Conservation (phyloP, 371 early-diverging fungal species). For the Syncephalis fuscata region DNA sequence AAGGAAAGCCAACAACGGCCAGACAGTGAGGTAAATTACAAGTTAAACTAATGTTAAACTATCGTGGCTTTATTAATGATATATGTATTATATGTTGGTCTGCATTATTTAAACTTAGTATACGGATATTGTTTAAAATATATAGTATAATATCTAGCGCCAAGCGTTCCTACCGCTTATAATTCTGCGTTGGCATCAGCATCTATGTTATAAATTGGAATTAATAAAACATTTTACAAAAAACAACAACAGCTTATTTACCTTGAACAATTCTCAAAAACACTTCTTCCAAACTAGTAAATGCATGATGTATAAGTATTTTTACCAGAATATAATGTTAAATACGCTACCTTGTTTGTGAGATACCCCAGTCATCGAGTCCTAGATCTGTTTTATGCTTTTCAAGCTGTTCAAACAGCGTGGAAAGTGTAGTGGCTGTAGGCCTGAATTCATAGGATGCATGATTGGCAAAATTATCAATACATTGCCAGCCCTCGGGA, state of each 20-base stretch:
- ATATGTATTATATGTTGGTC: no score
- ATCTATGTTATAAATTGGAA: slow-evolving; percentile 3
- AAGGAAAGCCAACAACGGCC: no score
- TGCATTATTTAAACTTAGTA: no score
- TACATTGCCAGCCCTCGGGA: slow-evolving; percentile 21
- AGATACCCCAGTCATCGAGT: slow-evolving; percentile 48
- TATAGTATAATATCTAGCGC: background rate
- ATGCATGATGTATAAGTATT: background rate
- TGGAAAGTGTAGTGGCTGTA: slow-evolving; percentile 18
- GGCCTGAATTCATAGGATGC: slow-evolving; percentile 41
- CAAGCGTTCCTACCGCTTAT: slow-evolving; percentile 2
- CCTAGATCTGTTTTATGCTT: slow-evolving; percentile 14
- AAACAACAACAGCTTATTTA: no score
- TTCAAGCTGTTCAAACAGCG: slow-evolving; percentile 28
- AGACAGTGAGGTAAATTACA: no score
- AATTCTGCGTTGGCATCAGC: slow-evolving; percentile 15
- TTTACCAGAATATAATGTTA: background rate
- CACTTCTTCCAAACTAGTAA: slow-evolving; percentile 6
- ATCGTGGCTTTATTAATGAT: no score
- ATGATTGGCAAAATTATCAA: slow-evolving; percentile 30
- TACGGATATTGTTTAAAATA: no score
- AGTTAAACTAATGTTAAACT: no score
- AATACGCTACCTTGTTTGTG: slow-evolving; percentile 15
- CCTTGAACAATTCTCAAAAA: slow-evolving; percentile 5
- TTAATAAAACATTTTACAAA: background rate